Base-by-base conservation (phyloP, 2,329 filamentous ascomycete species). In the Calonectria leucothoes region DNA sequence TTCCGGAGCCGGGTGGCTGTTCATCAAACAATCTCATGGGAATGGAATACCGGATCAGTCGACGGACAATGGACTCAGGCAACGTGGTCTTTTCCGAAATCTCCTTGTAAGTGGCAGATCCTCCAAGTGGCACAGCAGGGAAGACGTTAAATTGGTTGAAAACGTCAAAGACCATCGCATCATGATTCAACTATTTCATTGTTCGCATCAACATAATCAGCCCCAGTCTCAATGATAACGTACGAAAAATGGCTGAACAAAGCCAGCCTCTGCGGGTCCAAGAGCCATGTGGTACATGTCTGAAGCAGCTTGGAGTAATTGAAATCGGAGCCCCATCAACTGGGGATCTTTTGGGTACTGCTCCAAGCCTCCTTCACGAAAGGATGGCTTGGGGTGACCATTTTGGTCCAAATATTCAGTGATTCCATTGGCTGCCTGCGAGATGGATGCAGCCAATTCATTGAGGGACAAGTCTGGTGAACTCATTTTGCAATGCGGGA, bases 1-100 rank as follows among this genome's bases (percentile, higher is more conserved):
- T 71, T 10, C 67, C 73, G 1, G 73, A 20, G 3, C 27, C 64
- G 10, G 31, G 14, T 0, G 71, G 67, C 6, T 29, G 63, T 7
- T n/a, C 39, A 6, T 61, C 70, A 48, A 86, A 87, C 45, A 86
- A 76, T 25, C 84, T 83, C 15, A 84, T 79, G 6, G 84, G 82
- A 6, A 82, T 80, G 14, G 82, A 84, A 75, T 86, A 82, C 51
- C 82, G 78, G 52, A 87, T 72, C 17, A 87, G 70, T 14, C 85
- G 83, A n/a, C 79, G 78, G 12, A 84, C 83, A 15, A 85, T 79
- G 17, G 82, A 81, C 66, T 82, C 79, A 0, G 85, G 86, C 4
- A 87, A 83, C 3, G 79, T 80, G 2, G 83, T 82, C 17, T 78
- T 78, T 27, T 80, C 68, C 10, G 86, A 81, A 17, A 81, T 76